Evolutionary conservation across 768 basidiomycete species (phyloP), one percentile per base, ranked within the genome.

Genomic region (Aureoboletus auriporus): DNA sequence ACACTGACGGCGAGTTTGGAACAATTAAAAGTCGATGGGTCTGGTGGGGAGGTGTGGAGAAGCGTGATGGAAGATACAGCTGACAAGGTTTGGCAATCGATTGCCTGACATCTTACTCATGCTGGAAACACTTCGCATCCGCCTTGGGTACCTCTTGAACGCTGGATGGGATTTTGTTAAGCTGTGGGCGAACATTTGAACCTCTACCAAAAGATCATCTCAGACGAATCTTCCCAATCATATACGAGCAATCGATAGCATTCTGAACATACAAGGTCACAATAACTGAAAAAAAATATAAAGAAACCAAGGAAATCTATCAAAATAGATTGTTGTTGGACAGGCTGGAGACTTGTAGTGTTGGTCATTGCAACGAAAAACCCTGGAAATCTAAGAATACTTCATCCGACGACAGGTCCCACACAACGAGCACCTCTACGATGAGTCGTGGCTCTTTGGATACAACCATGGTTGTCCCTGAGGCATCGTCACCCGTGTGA

Each of bases 341-440:
- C 8, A 9, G 8, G 13, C 31, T 10, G 31, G 8, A 23, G 2
- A 23, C 20, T 23, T 23, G 20, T 23, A 23, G 20, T 14, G 1
- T 12, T 1, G 0, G 13, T 66, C 28, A 65, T 23, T 54, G 47
- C 12, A 66, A 26, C 5, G 64, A 66, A 54, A 86, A 86, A 4
- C 79, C 82, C 8, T 76, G 79, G 61, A 91, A 89, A 60, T 90
- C 87, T 46, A 90, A 62, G 63, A 82, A 91, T 14, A 73, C 84
- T 61, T 91, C 89, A 48, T 86, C 85, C 2, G 84, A 58, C 14
- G 83, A 82, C 69, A 90, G 71, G 64, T 91, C 88, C 39, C 86
- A 76, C 16, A 90, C 81, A 2, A 93, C 83, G 28, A 92, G 73
- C 2, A 80, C 89, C 63, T 93, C 89, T 9, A 90, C 87, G 40